Conservation (phyloP, 1,139 yeast genomes). For the Magnusiomyces magnusii region DNA sequence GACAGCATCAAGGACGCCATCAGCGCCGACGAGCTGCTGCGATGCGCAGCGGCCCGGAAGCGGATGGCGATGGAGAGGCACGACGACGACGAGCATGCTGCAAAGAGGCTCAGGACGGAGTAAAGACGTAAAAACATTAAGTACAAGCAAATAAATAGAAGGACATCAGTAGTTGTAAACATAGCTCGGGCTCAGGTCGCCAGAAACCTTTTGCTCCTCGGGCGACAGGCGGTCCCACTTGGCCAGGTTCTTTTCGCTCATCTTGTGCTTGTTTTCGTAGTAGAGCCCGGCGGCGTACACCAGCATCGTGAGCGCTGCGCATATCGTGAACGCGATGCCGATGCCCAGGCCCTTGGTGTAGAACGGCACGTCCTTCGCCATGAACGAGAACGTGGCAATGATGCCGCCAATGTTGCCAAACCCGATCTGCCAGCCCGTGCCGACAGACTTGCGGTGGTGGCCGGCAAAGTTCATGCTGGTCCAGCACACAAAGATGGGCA, state of each 20-base stretch:
- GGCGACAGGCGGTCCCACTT: constrained; percentile 40
- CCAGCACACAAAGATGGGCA: constrained; percentile 76
- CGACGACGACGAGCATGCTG: not conserved
- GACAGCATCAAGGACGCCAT: constrained; percentile 71
- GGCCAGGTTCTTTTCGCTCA: constrained; percentile 31
- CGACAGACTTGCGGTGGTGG: constrained; percentile 61
- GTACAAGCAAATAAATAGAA: no score
- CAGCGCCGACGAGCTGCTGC: not conserved
- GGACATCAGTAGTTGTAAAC: constrained; percentile 37
- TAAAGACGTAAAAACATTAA: no score
- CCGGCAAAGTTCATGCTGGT: constrained; percentile 61
- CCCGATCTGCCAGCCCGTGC: constrained; percentile 71
- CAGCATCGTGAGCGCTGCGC: constrained; percentile 43
- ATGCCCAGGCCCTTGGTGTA: constrained; percentile 54
- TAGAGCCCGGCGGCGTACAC: constrained; percentile 38
- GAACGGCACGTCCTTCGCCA: constrained; percentile 49
- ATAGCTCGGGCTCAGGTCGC: constrained; percentile 63
- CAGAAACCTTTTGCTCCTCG: constrained; percentile 44
- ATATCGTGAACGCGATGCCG: constrained; percentile 44
- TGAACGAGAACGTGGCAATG: constrained; percentile 56
- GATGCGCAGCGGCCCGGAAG: not conserved
- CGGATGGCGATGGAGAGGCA: not conserved
- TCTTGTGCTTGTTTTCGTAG: constrained; percentile 33
- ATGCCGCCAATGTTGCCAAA: constrained; percentile 83
- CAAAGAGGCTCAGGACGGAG: not conserved